Evolutionary conservation across 1,139 yeast species (phyloP), one percentile per base, ranked within the genome.

Genomic region (Blastobotrys petasosporus): DNA sequence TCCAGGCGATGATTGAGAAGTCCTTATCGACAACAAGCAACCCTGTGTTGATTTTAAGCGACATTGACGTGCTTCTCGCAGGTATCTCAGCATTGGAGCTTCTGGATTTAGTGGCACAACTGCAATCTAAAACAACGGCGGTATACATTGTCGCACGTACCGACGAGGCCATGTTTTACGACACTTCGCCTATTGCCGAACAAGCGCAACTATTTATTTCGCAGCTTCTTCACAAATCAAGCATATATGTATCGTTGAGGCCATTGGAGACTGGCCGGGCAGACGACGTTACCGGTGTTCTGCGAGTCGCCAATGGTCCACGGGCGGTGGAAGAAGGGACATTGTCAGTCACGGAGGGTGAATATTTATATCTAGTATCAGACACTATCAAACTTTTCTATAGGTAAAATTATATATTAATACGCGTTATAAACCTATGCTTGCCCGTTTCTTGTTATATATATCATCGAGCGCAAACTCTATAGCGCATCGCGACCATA

Each of bases 401-500:
- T 53, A 64, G 74, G 48, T 71, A 30, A 25, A 31, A 36, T 4
- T 6, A 31, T 8, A n/a, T 4, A n/a, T n/a, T n/a, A 31, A 31
- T 13, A 23, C 7, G 20, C 2, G 5, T 13, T 13, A 25, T 7
- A 37, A 7, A n/a, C 32, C 32, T 3, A 12, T 10, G 23, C 40
- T 37, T 8, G 15, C 34, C 31, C 46, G 28, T 16, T 46, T 46
- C 52, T 74, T 65, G 63, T 74, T 76, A 61, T 80, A 79, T 56
- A 82, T 73, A 61, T 83, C 88, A 62, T 90, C 95, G 49, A 92
- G 71, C 30, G 90, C 85, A 67, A 85, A 85, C 67, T 92, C 99
- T 48, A 90, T 84, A 1, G 92, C 80, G 59, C 97, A 86, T 46
- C 99, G 71, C 0, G 95, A 85, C 80, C 90, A 82, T 37, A 94